A percentile compares a stretch with the other conserved stretches of the same genome.
These are phyloP conservation scores for Aspergillus proliferans DNA, from an alignment of 2,329 filamentous ascomycete genomes.

Conservation along the genomic window DNA sequence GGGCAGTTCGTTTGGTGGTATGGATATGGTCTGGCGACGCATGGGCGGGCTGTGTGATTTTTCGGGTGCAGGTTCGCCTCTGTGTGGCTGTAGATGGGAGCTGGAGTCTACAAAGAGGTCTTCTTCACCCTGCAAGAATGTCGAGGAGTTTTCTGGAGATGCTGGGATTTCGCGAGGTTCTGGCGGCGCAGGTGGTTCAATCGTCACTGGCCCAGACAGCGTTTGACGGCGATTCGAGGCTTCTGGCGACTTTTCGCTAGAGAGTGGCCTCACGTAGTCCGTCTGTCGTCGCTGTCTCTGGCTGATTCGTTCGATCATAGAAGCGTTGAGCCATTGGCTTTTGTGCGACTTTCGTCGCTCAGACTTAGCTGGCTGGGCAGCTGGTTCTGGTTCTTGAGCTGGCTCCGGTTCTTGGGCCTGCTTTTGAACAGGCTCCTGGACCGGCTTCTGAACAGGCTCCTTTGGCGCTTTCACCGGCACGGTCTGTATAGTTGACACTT, in stretches of 20 bases:
- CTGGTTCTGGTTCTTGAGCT: conserved; percentile 13
- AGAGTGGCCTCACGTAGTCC: conserved; percentile 2
- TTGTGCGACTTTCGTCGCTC: conserved; percentile 11
- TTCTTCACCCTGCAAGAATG: neutral
- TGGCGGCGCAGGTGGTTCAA: neutral
- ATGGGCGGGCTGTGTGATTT: neutral
- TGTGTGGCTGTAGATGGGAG: neutral
- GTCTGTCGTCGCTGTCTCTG: conserved; percentile 11
- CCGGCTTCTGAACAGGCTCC: neutral
- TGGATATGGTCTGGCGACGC: neutral
- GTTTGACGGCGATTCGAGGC: neutral
- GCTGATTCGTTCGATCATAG: conserved; percentile 7
- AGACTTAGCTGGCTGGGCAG: neutral
- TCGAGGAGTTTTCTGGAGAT: conserved; percentile 7
- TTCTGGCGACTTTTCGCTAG: neutral
- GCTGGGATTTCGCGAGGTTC: conserved; percentile 4
- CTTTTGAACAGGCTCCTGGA: neutral
- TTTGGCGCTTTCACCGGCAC: neutral
- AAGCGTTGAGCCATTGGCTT: conserved; percentile 11
- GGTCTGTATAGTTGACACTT: too few relatives aligned
- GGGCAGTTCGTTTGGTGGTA: neutral
- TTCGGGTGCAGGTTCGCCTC: neutral
- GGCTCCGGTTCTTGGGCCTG: neutral
- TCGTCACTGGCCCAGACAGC: neutral
- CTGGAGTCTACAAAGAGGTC: neutral